These are phyloP conservation scores for Ustilago crameri DNA, from an alignment of 1,284 basidiomycete species.

Conservation along the genomic window DNA sequence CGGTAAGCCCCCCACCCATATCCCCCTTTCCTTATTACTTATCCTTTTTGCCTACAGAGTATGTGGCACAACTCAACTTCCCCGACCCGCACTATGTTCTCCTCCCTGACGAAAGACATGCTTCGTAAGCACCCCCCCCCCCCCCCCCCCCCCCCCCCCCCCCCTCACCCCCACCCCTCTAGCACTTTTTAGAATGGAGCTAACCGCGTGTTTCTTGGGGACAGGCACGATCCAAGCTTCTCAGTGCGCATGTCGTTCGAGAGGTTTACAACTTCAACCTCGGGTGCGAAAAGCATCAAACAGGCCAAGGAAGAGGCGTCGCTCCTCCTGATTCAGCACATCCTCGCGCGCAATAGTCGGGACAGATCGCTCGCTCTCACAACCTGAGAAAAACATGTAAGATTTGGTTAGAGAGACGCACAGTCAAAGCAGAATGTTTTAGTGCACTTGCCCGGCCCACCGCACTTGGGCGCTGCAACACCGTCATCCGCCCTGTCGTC, in stretches of 20 bases:
- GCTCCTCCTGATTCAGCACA: neutral
- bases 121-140: too few species aligned
- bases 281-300: conserved; percentile 16
- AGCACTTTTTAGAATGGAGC: too few species aligned
- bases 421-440: conserved; percentile 47
- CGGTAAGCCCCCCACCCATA: too few species aligned
- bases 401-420: conserved; percentile 3
- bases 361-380: neutral
- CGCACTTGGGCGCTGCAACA: conserved; percentile 9
- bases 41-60: too few species aligned
- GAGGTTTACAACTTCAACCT: conserved; percentile 1
- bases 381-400: neutral
- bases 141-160: too few species aligned
- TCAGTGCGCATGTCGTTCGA: conserved; percentile 12
- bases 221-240: conserved; percentile 21
- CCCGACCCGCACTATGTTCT: too few species aligned
- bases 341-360: conserved; percentile 11
- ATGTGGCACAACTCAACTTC: too few species aligned
- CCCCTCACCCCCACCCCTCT: conserved; percentile 10
- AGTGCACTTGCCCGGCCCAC: conserved; percentile 21
- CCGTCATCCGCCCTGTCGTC: neutral
- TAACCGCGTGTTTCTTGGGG: neutral
- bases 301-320: conserved; percentile 30
- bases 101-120: too few species aligned
- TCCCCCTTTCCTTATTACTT: too few species aligned